Base-by-base conservation (phyloP, 371 early-diverging fungal species). In the Mucor piriformis region DNA sequence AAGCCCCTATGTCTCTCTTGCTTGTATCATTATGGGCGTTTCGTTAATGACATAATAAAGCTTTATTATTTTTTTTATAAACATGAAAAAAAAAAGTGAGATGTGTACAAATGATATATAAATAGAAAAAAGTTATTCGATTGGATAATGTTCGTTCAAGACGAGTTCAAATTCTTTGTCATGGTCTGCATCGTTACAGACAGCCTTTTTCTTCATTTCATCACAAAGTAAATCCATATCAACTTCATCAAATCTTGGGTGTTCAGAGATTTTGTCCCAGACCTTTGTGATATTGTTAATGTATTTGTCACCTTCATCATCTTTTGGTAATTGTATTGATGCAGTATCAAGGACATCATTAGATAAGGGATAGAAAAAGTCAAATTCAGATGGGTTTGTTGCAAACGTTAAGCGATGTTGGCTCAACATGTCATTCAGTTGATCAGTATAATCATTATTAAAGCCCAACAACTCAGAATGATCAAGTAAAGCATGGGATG, bases 1-100 rank as follows among this genome's bases (percentile, higher is more conserved):
- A 49, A 89, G 89, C 51, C 93, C 93, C 25, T 94, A 93, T 54
- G 95, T 94, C 12, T 86, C 92, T 15, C 70, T 94, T 54, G 91
- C 92, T 7, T 94, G 93, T 60, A 72, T 93, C 32, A 62, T 83
- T 44, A 94, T 94, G 93, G 92, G 86, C 5, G 57, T 91, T 61
- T 84, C 79, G 48, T 65, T 85, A 13, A 72, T 86, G 66, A 79
- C 82, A 50, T 84, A 63, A 67, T 24, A 16, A 48, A n/a, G 6
- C 3, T 55, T 34, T 44, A 16, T 44, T 43, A 32, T 54, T 29
- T 25, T 55, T 55, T 29, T 33, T 27, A 43, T 47, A 4, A 42
- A 37, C 27, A 60, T 48, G 37, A 35, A 42, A 50, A 29, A 38
- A 56, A 56, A 4, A 21, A 7, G 18, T 35, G 49, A 37, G 58